These are phyloP conservation scores for Aspergillus ochraceoroseus DNA, from an alignment of 2,329 filamentous ascomycete genomes.

Conservation along the genomic window DNA sequence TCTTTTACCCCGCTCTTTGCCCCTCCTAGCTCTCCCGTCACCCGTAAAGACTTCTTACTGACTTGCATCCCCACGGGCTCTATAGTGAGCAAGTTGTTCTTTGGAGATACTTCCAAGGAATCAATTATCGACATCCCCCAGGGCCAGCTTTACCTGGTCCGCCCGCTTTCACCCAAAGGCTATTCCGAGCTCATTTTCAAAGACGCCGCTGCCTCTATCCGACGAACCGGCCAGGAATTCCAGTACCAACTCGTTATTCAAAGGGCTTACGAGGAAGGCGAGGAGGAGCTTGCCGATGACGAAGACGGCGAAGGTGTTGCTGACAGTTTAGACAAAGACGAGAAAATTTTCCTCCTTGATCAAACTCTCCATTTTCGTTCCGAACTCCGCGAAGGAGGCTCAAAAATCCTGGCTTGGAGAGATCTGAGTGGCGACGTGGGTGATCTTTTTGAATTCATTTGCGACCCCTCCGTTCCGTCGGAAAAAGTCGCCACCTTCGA, in stretches of 20 bases:
- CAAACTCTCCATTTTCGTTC: slow-evolving; percentile 82
- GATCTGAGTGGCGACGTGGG: slow-evolving; percentile 90
- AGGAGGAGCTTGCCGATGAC: slow-evolving; percentile 88
- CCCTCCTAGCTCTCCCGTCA: slow-evolving; percentile 14
- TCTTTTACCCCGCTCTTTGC: slow-evolving; percentile 21
- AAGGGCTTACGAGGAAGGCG: slow-evolving; percentile 93
- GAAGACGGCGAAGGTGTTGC: slow-evolving; percentile 74
- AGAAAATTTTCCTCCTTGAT: slow-evolving; percentile 96
- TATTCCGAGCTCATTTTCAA: slow-evolving; percentile 99
- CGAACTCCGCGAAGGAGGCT: slow-evolving; percentile 71
- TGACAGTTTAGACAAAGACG: slow-evolving; percentile 86
- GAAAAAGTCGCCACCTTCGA: slow-evolving; percentile 76
- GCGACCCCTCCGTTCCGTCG: slow-evolving; percentile 66
- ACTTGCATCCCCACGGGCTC: neutral
- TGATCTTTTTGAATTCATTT: slow-evolving; percentile 97
- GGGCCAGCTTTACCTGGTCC: slow-evolving; percentile 94
- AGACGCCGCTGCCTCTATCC: slow-evolving; percentile 86
- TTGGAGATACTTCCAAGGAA: slow-evolving; percentile 83
- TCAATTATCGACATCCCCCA: slow-evolving; percentile 90
- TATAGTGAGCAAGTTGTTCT: slow-evolving; percentile 84
- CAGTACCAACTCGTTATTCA: slow-evolving; percentile 97
- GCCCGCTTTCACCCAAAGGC: slow-evolving; percentile 89
- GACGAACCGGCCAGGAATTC: slow-evolving; percentile 87
- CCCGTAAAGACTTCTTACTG: neutral
- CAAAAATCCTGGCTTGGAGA: slow-evolving; percentile 88